Percentiles rank a stretch among this genome's conserved stretches.
Evolutionary conservation across 225 moss, liverwort and hornwort species (phyloP).

Genomic region (Pseudoscleropodium purum): DNA sequence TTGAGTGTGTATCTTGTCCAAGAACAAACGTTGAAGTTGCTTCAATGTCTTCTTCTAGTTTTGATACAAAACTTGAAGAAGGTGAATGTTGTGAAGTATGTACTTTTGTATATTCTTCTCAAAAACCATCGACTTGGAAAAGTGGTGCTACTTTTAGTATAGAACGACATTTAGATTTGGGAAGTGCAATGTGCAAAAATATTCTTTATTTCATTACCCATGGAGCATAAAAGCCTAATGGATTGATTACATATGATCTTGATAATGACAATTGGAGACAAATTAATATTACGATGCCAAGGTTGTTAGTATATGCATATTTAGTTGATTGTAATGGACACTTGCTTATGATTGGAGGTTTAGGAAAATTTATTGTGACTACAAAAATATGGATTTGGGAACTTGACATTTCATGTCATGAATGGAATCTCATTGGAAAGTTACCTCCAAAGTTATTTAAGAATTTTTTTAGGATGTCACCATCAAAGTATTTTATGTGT

Average conservation of each 20-base stretch:
- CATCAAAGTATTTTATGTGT: conserved; percentile 46
- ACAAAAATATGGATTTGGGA: conserved; percentile 24
- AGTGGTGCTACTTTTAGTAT: neutral
- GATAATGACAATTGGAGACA: neutral
- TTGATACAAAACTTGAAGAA: conserved; percentile 4
- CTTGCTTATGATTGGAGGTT: conserved; percentile 21
- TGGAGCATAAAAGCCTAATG: conserved; percentile 12
- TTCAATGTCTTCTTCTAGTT: conserved; percentile 1
- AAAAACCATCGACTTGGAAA: neutral
- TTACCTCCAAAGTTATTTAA: conserved; percentile 5
- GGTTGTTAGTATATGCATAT: conserved; percentile 14
- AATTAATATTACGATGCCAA: conserved; percentile 4
- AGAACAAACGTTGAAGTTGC: neutral
- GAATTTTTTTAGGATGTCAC: conserved; percentile 3
- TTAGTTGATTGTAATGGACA: neutral
- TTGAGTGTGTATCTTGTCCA: conserved; percentile 1
- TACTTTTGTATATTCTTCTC: conserved; percentile 4
- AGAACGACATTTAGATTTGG: neutral
- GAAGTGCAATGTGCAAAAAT: neutral
- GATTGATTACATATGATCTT: conserved; percentile 22
- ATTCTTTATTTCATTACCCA: conserved; percentile 12
- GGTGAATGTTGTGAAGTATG: neutral
- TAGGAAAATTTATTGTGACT: conserved; percentile 8
- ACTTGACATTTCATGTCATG: neutral
- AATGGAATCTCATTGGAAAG: conserved; percentile 10